Conservation (phyloP, 768 basidiomycete genomes). For the Suillus spraguei region DNA sequence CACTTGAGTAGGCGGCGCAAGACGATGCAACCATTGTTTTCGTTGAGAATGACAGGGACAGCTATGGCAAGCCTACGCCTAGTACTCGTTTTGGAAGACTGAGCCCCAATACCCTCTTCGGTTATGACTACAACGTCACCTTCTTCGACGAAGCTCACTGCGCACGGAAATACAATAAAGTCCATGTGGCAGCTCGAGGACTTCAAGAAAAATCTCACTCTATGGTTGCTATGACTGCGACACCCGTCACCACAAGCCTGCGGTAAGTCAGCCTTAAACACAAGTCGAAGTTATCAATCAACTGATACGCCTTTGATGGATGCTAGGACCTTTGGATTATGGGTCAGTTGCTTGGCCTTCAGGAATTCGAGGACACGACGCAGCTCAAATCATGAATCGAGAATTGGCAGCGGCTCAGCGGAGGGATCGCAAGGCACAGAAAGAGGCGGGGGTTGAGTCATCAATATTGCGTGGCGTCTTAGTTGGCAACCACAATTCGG, state of each 20-base stretch:
- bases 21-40: neutral
- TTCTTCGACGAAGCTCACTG: too few species aligned
- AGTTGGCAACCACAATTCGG: too few species aligned
- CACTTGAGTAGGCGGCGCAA: neutral
- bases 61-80: rapidly evolving
- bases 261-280: too few species aligned
- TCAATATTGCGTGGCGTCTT: too few species aligned
- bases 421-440: neutral
- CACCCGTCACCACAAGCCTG: too few species aligned
- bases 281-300: too few species aligned
- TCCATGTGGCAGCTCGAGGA: too few species aligned
- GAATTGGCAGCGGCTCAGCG: neutral
- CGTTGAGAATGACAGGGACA: neutral
- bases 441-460: too few species aligned
- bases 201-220: too few species aligned
- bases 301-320: neutral
- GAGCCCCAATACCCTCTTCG: neutral
- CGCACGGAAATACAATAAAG: too few species aligned
- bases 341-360: slow-evolving; percentile 3
- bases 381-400: neutral
- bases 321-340: neutral
- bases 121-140: neutral
- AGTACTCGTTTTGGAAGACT: neutral
- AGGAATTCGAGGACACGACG: neutral
- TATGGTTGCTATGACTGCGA: too few species aligned